These are phyloP conservation scores for Hanseniaspora gamundiae DNA, from an alignment of 1,139 yeast genomes.

Conservation along the genomic window DNA sequence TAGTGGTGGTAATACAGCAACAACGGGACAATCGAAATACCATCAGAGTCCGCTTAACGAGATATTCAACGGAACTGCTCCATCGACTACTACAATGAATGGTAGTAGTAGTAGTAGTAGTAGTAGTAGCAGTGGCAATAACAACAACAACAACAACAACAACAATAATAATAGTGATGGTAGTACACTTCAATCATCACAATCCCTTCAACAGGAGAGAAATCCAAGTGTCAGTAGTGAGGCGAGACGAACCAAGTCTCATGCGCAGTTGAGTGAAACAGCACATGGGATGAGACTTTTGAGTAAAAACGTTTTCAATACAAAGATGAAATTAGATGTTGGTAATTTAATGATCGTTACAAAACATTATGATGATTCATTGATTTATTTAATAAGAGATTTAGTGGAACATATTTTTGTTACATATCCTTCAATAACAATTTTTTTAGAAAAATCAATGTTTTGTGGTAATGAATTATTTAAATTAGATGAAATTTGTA, in stretches of 20 bases:
- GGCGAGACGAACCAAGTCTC: slow-evolving; percentile 39
- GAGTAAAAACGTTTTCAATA: slow-evolving; percentile 61
- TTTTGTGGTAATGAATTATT: slow-evolving; percentile 51
- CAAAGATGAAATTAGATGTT: slow-evolving; percentile 61
- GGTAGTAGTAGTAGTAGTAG: too few relatives aligned
- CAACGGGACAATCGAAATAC: not conserved
- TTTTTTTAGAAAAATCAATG: slow-evolving; percentile 55
- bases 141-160: not conserved
- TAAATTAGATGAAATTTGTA: slow-evolving; percentile 31
- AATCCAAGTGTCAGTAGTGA: not conserved
- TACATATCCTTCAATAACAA: slow-evolving; percentile 36
- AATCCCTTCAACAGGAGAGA: not conserved
- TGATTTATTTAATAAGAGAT: slow-evolving; percentile 63
- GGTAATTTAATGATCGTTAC: slow-evolving; percentile 69
- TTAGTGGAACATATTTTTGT: slow-evolving; percentile 63
- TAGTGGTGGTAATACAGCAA: too few relatives aligned
- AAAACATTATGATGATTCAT: slow-evolving; percentile 71
- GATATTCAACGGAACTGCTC: too few relatives aligned
- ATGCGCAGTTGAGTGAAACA: slow-evolving; percentile 67
- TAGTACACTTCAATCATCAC: not conserved
- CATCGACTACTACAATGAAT: too few relatives aligned
- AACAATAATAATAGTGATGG: too few relatives aligned
- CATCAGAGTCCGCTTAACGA: not conserved
- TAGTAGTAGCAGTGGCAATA: too few relatives aligned
- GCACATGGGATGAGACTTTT: slow-evolving; percentile 78